Conservation (phyloP, 345 rosid genomes). For the Nephelium lappaceum region DNA sequence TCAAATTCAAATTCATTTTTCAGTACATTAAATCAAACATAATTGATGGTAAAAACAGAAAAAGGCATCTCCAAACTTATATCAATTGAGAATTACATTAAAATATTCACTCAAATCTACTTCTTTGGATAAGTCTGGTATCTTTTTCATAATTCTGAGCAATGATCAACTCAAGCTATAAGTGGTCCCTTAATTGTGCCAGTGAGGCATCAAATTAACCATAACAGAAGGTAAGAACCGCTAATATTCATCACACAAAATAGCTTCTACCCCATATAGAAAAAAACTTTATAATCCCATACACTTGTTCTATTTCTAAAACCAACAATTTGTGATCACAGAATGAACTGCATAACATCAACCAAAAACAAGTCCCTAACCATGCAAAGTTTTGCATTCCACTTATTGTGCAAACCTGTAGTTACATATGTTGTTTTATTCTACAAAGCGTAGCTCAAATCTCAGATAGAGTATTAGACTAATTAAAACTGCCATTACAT, state of each 20-base stretch:
- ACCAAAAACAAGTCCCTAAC: neutral
- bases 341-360: neutral
- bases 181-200: too few relatives aligned
- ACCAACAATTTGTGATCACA: neutral
- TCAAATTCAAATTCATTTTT: too few relatives aligned
- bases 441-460: neutral
- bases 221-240: neutral
- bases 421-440: too few relatives aligned
- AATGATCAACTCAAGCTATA: too few relatives aligned
- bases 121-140: too few relatives aligned
- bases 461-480: neutral
- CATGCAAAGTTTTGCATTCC: neutral
- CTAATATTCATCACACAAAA: neutral
- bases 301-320: neutral
- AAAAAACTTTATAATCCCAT: neutral
- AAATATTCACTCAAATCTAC: too few relatives aligned
- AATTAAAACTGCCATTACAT: neutral
- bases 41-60: too few relatives aligned
- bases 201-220: neutral
- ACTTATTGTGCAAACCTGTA: constrained; percentile 1
- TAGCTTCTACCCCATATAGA: neutral
- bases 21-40: too few relatives aligned
- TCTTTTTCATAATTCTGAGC: too few relatives aligned
- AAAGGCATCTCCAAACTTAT: too few relatives aligned
- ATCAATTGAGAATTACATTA: too few relatives aligned